Base-by-base conservation (phyloP, 305 asterid species). In the Ajuga reptans region DNA sequence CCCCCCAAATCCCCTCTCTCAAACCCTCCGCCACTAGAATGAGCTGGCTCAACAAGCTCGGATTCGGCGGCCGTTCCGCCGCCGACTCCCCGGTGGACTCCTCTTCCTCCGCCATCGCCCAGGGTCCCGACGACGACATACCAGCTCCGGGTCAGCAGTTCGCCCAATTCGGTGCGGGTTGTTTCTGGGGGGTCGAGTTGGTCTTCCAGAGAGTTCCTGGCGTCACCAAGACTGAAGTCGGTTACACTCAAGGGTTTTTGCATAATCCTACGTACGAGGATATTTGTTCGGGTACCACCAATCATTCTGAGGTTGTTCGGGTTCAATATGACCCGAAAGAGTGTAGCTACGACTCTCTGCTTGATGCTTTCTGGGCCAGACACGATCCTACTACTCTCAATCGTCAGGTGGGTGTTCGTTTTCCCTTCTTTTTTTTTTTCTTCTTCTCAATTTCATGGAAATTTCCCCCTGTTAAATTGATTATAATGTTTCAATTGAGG, bases 181-280 rank as follows among this genome's bases (percentile, higher is more conserved):
- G 98, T 17, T 92, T 92, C 81, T 92, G 98, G 98, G 98, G 98
- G 6, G 92, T 86, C 55, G 98, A 92, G 78, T 83, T 92, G 71
- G 94, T 86, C 21, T 92, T 63, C 50, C 97, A 92, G 86, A 82
- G 98, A 73, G 90, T 89, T 49, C 84, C 94, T 0, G 98, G 98
- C 37, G 96, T 88, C 50, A 72, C 87, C 18, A 84, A 79, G 78
- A 93, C 96, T 1, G 97, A 90, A 68, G 98, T 89, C 0, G 98
- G 98, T 9, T 90, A 93, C 72, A 54, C 83, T 7, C 97, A 87
- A 50, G 98, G 97, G 8, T 78, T 72, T 71, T 29, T 80, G 58
- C 83, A 90, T 66, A 87, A 87, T 33, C 96, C 98, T 0, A 69
- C 80, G 1, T 93, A 93, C 57, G 92, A 89, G 80, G 97, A 90